Conservation (phyloP, 2,329 filamentous ascomycete genomes). For the Penicillium sp. region DNA sequence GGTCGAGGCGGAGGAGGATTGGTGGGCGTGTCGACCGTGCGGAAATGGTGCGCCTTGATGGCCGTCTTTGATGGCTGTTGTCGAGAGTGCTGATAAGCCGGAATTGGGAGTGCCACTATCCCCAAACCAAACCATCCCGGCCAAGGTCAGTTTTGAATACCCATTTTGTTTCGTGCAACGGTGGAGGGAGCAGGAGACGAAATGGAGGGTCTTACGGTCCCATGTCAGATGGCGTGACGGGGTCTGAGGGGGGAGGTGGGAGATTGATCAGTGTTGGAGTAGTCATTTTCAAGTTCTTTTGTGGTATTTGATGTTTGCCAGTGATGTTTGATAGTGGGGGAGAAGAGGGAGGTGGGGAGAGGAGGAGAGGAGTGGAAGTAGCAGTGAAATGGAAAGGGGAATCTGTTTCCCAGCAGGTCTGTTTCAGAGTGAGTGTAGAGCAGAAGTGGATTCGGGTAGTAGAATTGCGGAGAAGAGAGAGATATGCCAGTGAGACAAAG, state of each 20-base stretch:
- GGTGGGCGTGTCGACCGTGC: constrained; percentile 56
- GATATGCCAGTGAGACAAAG: neutral
- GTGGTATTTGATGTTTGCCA: neutral
- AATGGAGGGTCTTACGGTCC: constrained; percentile 65
- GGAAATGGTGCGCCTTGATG: constrained; percentile 79
- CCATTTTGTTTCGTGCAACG: constrained; percentile 2
- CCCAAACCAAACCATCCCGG: constrained; percentile 7
- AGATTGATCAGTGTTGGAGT: constrained; percentile 79
- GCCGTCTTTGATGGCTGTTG: constrained; percentile 94
- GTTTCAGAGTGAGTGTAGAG: neutral
- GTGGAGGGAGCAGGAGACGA: constrained; percentile 10
- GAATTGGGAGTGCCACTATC: constrained; percentile 88
- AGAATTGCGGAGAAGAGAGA: neutral
- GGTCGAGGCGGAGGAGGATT: constrained; percentile 60
- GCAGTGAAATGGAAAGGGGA: constrained; percentile 4
- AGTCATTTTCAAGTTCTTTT: constrained; percentile 30
- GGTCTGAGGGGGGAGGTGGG: constrained; percentile 78
- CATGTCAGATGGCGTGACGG: constrained; percentile 85
- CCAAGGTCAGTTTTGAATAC: constrained; percentile 18
- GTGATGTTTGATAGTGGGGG: neutral
- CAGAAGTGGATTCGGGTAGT: neutral
- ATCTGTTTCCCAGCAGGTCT: neutral
- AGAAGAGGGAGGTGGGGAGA: neutral
- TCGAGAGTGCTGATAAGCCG: constrained; percentile 85
- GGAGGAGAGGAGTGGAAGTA: neutral